Percentiles rank a stretch among this genome's conserved stretches.
Conservation (phyloP, 2,329 filamentous ascomycete genomes). For the Botrytis medusae region DNA sequence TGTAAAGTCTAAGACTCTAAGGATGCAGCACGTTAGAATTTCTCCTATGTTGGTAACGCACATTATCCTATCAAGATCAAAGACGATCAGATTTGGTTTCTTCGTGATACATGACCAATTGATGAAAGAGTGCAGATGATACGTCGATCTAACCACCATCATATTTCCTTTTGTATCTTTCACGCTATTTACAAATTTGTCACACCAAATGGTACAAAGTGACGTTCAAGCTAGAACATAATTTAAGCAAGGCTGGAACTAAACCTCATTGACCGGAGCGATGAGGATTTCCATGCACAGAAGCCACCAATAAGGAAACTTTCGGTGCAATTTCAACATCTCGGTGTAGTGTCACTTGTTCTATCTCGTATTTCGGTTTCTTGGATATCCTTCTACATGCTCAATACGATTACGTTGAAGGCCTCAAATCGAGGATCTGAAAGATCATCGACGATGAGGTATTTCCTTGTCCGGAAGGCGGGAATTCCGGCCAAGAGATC, state of each 20-base stretch:
- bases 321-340: not conserved
- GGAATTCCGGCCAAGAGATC: not conserved
- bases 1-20: not conserved
- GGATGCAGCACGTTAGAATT: not conserved
- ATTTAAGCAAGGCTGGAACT: not conserved
- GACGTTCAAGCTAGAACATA: conserved; percentile 6
- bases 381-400: not conserved
- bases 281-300: not conserved
- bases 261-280: not conserved
- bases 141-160: not conserved
- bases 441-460: conserved; percentile 16
- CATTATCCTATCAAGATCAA: not conserved
- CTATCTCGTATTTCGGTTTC: conserved; percentile 3
- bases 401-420: not conserved
- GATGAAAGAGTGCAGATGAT: conserved; percentile 4
- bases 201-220: not conserved
- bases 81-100: not conserved
- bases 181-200: conserved; percentile 1
- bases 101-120: not conserved
- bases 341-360: conserved; percentile 6
- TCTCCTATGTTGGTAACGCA: not conserved
- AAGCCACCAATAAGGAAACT: not conserved
- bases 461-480: conserved; percentile 3
- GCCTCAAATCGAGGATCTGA: not conserved
- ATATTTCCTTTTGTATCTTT: not conserved